These are phyloP conservation scores for Colletotrichum sp. DNA, from an alignment of 2,329 filamentous ascomycete species.

Conservation along the genomic window DNA sequence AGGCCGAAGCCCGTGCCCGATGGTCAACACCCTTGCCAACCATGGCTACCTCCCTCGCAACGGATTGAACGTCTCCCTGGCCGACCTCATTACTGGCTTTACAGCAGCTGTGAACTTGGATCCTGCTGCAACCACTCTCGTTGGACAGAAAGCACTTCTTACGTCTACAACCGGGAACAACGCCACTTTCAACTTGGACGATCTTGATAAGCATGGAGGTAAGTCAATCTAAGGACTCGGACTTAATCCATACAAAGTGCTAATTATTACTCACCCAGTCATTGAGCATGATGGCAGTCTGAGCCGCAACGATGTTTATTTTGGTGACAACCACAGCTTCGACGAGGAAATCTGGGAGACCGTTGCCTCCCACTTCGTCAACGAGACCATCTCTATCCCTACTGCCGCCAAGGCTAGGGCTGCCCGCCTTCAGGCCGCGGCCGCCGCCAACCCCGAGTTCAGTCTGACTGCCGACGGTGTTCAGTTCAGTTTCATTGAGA, in stretches of 20 bases:
- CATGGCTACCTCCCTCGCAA: conserved; percentile 25
- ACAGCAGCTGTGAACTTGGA: conserved; percentile 21
- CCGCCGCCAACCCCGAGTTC: conserved; percentile 28
- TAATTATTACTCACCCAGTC: conserved; percentile 20
- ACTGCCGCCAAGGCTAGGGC: conserved; percentile 31
- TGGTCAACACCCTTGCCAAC: conserved; percentile 28
- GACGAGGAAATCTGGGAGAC: conserved; percentile 28
- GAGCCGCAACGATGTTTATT: conserved; percentile 31
- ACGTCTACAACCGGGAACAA: conserved; percentile 31
- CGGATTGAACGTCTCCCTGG: conserved; percentile 20
- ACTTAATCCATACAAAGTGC: background rate
- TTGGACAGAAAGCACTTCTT: conserved; percentile 16
- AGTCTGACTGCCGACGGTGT: conserved; percentile 13
- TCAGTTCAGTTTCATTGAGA: conserved; percentile 25
- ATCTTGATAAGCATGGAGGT: conserved; percentile 29
- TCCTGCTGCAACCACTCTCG: conserved; percentile 19
- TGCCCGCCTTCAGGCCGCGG: conserved; percentile 27
- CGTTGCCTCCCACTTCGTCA: conserved; percentile 23
- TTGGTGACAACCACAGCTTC: conserved; percentile 35
- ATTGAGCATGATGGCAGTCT: conserved; percentile 39
- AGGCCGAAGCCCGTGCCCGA: conserved; percentile 26
- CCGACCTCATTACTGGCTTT: conserved; percentile 20
- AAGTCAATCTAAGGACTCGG: background rate
- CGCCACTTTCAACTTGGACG: conserved; percentile 32
- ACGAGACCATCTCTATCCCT: conserved; percentile 29